Conservation (phyloP, 768 basidiomycete species). For the Dictyophora rubrovolvata region DNA sequence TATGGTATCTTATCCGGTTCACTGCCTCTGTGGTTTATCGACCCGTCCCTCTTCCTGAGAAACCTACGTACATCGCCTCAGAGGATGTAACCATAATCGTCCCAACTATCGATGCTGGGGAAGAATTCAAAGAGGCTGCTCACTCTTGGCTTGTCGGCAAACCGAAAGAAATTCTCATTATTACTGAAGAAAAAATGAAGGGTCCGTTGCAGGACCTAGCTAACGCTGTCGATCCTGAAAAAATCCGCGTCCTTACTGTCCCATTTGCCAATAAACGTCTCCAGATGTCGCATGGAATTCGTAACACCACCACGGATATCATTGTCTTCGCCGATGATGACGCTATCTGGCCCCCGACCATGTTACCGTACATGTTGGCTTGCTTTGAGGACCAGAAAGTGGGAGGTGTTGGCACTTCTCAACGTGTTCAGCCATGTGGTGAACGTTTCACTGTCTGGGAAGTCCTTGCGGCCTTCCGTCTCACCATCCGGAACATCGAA, state of each 20-base stretch:
- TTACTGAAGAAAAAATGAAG: constrained; percentile 83
- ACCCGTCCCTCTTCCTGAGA: constrained; percentile 82
- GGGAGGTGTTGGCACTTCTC: constrained; percentile 85
- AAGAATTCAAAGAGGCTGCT: constrained; percentile 91
- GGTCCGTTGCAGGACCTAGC: constrained; percentile 85
- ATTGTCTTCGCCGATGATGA: constrained; percentile 94
- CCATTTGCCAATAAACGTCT: constrained; percentile 91
- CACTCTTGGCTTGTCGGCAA: constrained; percentile 87
- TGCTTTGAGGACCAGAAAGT: constrained; percentile 93
- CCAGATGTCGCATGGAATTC: constrained; percentile 91
- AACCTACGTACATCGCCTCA: constrained; percentile 79
- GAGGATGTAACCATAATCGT: constrained; percentile 97
- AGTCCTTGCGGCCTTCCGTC: constrained; percentile 84
- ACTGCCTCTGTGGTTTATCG: constrained; percentile 70
- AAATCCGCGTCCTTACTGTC: constrained; percentile 80
- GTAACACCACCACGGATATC: constrained; percentile 83
- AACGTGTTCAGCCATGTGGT: constrained; percentile 77
- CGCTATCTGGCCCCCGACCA: constrained; percentile 89
- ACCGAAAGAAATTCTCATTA: constrained; percentile 73
- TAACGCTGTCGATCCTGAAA: constrained; percentile 71
- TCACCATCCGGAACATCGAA: constrained; percentile 91
- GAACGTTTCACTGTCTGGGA: constrained; percentile 86
- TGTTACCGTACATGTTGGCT: constrained; percentile 80
- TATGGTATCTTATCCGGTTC: constrained; percentile 86
- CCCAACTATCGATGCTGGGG: constrained; percentile 91